A percentile compares a stretch with the other conserved stretches of the same genome.
Evolutionary conservation across 176 grass and related monocot species (phyloP).

Genomic region (Chloris gayana): DNA sequence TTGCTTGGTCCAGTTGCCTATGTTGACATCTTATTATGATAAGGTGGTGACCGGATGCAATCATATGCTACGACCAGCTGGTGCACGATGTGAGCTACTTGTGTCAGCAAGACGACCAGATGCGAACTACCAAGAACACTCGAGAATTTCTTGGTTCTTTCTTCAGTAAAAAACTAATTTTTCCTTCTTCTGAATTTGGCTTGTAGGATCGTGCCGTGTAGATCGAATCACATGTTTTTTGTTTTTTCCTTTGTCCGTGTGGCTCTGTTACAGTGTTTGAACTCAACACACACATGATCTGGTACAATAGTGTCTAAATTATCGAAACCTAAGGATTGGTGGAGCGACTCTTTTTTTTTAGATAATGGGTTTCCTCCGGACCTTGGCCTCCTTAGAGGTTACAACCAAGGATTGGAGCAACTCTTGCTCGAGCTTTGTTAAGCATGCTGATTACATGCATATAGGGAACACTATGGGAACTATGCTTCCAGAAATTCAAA

Average conservation of each 20-base stretch:
- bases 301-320: neutral
- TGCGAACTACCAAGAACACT: neutral
- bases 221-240: constrained; percentile 3
- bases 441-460: neutral
- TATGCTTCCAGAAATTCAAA: neutral
- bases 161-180: neutral
- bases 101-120: neutral
- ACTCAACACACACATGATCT: neutral
- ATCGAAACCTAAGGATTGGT: neutral
- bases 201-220: neutral
- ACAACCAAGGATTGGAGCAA: neutral
- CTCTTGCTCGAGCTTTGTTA: neutral
- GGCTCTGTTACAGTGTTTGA: neutral
- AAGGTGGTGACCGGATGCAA: constrained; percentile 25
- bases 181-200: neutral
- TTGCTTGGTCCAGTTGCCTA: constrained; percentile 30
- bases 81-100: neutral
- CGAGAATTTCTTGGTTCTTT: neutral
- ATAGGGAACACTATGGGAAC: neutral
- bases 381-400: too few species aligned
- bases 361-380: too few species aligned
- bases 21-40: neutral
- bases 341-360: neutral
- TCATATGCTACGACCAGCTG: neutral
- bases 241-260: constrained; percentile 30